Evolutionary conservation across 2,329 filamentous ascomycete species (phyloP), one percentile per base, ranked within the genome.

Genomic region (Penicillium polonicum): DNA sequence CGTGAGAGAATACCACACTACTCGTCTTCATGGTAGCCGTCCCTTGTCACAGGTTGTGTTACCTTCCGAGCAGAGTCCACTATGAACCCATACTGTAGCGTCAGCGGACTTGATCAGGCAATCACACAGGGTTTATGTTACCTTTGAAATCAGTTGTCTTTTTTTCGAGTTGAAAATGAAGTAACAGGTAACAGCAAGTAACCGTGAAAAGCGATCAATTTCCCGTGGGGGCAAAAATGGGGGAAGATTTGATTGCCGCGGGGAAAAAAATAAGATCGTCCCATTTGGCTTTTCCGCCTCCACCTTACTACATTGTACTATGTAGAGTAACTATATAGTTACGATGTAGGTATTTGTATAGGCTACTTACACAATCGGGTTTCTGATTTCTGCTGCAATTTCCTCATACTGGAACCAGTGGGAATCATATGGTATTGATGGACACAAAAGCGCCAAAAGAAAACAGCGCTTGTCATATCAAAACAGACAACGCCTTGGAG

Each of bases 11-110:
- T 67, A 65, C 73, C 71, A 68, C 48, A 61, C 71, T 74, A 74
- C 72, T 74, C 64, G 69, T 70, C 63, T 70, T 74, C 73, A 75
- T 74, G 67, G 63, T 72, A 64, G 68, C 67, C 63, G 60, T 50
- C 54, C 35, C 58, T 60, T 58, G 59, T 33, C 60, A 60, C 62
- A 65, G 61, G 59, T 59, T 62, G 67, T 51, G 41, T 59, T 54
- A 58, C 55, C 50, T 54, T 56, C 52, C 27, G 35, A 29, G 21
- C 19, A 49, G 36, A 53, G 42, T 48, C 43, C 43, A 46, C 54
- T 52, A 41, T 42, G 42, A 48, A 45, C 12, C 42, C 19, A 31
- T 13, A 33, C 15, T n/a, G 31, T 52, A 27, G 35, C 27, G 43
- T 53, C 25, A 57, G 55, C 35, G 21, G 27, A 27, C 13, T 33